phyloP scores from a whole-genome alignment of 2,329 filamentous ascomycete genomes.

The Neurospora sp. region DNA sequence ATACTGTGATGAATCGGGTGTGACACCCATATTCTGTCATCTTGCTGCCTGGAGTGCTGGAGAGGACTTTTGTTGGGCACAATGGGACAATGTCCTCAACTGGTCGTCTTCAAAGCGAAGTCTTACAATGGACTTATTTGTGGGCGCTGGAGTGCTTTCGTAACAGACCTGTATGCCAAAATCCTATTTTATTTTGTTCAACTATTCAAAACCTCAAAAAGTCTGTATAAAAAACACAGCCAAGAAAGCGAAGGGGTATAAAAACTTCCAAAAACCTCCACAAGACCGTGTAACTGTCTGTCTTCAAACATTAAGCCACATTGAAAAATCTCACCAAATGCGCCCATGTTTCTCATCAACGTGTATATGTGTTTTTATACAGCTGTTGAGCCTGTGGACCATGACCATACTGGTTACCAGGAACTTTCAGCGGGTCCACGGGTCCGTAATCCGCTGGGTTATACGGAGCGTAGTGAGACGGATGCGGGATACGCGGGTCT shows the following conservation, averaged over 20 bases:
- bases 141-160: background rate
- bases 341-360: background rate
- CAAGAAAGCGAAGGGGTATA: background rate
- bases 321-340: background rate
- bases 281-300: slow-evolving; percentile 1
- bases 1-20: background rate
- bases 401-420: background rate
- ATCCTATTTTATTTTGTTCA: background rate
- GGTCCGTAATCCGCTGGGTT: slow-evolving; percentile 30
- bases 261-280: background rate
- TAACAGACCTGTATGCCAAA: background rate
- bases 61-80: background rate
- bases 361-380: background rate
- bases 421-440: background rate
- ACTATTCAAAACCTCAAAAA: background rate
- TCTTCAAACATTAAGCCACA: slow-evolving; percentile 1
- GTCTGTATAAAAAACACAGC: background rate
- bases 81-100: background rate
- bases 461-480: slow-evolving; percentile 20
- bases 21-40: background rate
- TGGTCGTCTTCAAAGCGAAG: background rate
- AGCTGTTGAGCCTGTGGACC: background rate
- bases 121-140: background rate
- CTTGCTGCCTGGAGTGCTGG: background rate
- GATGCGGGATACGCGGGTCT: slow-evolving; percentile 14